These are phyloP conservation scores for Lantana camara DNA, from an alignment of 257 asterid genomes.

Conservation along the genomic window DNA sequence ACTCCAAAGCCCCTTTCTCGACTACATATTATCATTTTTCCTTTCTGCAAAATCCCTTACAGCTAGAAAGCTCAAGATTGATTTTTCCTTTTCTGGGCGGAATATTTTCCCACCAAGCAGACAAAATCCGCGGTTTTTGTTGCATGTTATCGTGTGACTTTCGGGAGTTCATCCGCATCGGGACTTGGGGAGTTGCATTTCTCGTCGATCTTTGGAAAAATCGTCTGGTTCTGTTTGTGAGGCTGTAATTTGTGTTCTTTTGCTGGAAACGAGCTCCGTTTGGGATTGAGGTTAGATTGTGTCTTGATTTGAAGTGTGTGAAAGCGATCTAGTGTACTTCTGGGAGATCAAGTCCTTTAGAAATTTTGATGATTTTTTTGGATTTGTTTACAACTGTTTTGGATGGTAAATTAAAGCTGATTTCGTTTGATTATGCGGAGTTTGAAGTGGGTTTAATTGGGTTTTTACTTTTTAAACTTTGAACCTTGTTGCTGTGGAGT, in stretches of 20 bases:
- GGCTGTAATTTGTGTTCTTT: constrained; percentile 24
- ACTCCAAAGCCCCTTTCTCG: constrained; percentile 20
- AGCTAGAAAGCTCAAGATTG: neutral
- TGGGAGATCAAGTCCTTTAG: neutral
- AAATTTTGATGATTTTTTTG: neutral
- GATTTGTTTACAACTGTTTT: neutral
- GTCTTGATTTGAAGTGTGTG: constrained; percentile 15
- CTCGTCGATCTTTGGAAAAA: neutral
- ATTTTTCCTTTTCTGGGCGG: neutral
- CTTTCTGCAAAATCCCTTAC: neutral
- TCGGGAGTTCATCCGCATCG: neutral
- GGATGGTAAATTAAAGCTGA: neutral
- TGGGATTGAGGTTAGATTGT: constrained; percentile 31
- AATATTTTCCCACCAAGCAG: neutral
- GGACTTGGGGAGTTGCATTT: neutral
- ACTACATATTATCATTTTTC: neutral
- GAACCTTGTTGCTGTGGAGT: neutral
- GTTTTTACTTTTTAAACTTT: neutral
- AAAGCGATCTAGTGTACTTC: constrained; percentile 24
- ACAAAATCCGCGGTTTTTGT: neutral
- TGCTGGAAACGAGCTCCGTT: constrained; percentile 1
- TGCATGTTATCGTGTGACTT: neutral
- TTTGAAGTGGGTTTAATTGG: neutral
- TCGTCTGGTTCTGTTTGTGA: constrained; percentile 16
- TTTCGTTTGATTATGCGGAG: neutral